Base-by-base conservation (phyloP, 352 stramenopile genomes). In the Blastocystis sp. region DNA sequence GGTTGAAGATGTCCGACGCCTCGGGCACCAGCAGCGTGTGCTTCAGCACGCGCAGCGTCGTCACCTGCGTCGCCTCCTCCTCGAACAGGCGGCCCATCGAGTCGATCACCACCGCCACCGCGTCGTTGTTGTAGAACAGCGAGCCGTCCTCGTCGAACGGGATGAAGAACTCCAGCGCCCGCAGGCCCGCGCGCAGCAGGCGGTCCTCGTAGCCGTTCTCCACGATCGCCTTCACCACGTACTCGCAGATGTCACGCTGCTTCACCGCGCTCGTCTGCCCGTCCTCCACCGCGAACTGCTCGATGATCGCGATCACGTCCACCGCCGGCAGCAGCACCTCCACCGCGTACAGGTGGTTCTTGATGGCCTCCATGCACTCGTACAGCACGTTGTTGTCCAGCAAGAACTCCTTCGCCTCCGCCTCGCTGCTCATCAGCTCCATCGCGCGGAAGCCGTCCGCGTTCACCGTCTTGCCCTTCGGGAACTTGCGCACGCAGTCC, bases 1-100 rank as follows among this genome's bases (percentile, higher is more conserved):
- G 74, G n/a, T 84, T 59, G 74, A 84, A 84, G 74, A 68, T 66
- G 61, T 84, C 74, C 19, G 74, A 68, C 40, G 74, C 57, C 74
- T 84, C 74, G 21, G 74, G 21, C 74, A 84, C 74, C 21, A 45
- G 14, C 74, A 84, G 54, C 54, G 74, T 69, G 21, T 57, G 9
- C 40, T 63, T 62, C 54, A 84, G 61, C 54, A 84, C 74, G 61
- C 54, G 74, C 54, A 84, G 61, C 38, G 74, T 69, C 59, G 57
- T 45, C 3, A 84, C 28, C 74, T 68, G 57, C 21, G 74, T 70
- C 61, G 52, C 21, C 54, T 84, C 57, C 54, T 84, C 74, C 74
- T 84, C 74, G 61, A 54, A 84, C 24, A 84, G 74, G n/a, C 34
- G 65, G 54, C 74, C 74, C 54, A 84, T 28, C 24, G 45, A 43